These are phyloP conservation scores for Trichoderma atrobrunneum DNA, from an alignment of 2,329 filamentous ascomycete genomes.

Conservation along the genomic window DNA sequence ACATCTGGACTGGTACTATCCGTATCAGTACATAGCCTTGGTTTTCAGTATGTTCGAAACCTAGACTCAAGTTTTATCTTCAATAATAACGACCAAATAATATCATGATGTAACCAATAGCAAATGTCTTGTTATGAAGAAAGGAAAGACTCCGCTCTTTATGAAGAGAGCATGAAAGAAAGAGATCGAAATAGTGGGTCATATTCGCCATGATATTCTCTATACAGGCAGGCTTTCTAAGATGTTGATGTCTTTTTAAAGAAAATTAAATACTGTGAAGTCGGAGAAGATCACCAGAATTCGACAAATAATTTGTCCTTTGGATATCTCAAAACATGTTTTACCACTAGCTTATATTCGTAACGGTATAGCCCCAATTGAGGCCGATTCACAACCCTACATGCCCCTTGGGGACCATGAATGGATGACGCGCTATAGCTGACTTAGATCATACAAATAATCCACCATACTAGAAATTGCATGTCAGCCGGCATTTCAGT, in stretches of 20 bases:
- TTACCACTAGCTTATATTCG: background rate
- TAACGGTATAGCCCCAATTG: background rate
- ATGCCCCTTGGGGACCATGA: background rate
- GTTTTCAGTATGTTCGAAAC: too few relatives aligned
- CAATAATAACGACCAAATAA: too few relatives aligned
- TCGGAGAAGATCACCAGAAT: background rate
- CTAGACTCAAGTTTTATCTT: too few relatives aligned
- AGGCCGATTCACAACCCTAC: background rate
- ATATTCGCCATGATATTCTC: background rate
- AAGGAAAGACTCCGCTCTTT: background rate
- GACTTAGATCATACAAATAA: background rate
- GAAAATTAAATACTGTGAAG: background rate
- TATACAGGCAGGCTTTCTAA: background rate
- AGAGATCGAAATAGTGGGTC: background rate
- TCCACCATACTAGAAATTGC: background rate
- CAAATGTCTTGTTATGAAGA: background rate
- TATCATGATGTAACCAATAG: background rate
- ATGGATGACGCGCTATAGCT: background rate
- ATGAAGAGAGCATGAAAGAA: background rate
- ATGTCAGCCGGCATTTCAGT: background rate
- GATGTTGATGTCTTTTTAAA: background rate
- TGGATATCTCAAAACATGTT: background rate
- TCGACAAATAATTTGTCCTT: background rate
- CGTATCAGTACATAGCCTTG: too few relatives aligned
- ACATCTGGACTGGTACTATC: background rate